Evolutionary conservation across 306 rosid species (phyloP).

Genomic region (Prosopis cineraria): DNA sequence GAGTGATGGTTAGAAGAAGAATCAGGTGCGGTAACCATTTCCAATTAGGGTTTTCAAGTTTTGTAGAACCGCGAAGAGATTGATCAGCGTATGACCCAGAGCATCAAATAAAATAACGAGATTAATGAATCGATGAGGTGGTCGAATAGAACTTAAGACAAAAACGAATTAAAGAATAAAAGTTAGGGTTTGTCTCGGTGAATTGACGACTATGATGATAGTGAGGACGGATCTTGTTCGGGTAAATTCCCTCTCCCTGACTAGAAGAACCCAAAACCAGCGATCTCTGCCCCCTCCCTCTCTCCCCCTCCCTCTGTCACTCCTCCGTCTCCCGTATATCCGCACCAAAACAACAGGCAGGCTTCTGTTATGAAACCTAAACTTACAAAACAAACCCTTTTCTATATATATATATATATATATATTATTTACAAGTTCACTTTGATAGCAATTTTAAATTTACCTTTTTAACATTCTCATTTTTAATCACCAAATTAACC

Average conservation of each 20-base stretch:
- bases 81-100: constrained; percentile 46
- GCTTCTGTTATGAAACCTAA: constrained; percentile 6
- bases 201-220: constrained; percentile 12
- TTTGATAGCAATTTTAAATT: not conserved
- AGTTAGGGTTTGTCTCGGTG: constrained; percentile 30
- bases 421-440: not conserved
- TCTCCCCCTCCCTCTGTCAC: not conserved
- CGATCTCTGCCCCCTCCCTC: constrained; percentile 33
- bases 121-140: constrained; percentile 3
- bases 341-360: not conserved
- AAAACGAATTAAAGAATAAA: constrained; percentile 2
- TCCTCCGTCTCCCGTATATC: not conserved
- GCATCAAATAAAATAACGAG: not conserved
- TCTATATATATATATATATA: not conserved
- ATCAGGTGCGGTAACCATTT: constrained; percentile 64
- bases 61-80: constrained; percentile 27
- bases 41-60: constrained; percentile 47
- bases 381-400: not conserved
- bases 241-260: constrained; percentile 12
- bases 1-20: constrained; percentile 57
- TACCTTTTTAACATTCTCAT: not conserved
- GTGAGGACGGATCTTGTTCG: constrained; percentile 41
- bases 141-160: not conserved
- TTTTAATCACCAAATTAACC: not conserved
- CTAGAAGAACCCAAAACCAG: constrained; percentile 10